Evolutionary conservation across 345 rosid genomes (phyloP).

Genomic region (Lumnitzera littorea): DNA sequence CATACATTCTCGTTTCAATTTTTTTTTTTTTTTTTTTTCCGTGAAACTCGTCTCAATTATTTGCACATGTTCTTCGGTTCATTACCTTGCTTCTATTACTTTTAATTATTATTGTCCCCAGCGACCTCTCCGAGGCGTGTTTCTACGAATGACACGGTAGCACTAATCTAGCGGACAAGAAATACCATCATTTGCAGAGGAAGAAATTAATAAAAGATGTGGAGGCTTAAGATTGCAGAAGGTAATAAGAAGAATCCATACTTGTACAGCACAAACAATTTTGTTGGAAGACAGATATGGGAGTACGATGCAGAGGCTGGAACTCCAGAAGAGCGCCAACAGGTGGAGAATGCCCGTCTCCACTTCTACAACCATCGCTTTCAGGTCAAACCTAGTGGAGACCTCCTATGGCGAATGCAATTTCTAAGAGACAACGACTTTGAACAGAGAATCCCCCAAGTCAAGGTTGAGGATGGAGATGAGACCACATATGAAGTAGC

Average conservation of each 20-base stretch:
- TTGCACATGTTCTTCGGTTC: no score
- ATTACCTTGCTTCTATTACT: no score
- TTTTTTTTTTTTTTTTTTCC: no score
- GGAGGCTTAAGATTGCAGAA: constrained; percentile 26
- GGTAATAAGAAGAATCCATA: constrained; percentile 10
- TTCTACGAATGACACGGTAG: no score
- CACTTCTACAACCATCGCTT: constrained; percentile 18
- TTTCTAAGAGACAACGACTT: constrained; percentile 23
- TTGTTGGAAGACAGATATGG: constrained; percentile 20
- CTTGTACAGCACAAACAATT: constrained; percentile 21
- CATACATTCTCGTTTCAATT: no score
- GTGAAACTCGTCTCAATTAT: no score
- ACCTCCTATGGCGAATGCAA: constrained; percentile 26
- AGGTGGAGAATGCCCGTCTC: constrained; percentile 17
- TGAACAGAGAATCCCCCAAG: constrained; percentile 20
- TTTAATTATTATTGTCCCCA: no score
- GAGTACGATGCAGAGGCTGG: constrained; percentile 20
- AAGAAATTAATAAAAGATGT: constrained; percentile 9
- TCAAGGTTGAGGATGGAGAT: constrained; percentile 23
- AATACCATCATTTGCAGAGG: no score
- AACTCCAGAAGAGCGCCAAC: constrained; percentile 7
- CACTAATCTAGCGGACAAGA: no score
- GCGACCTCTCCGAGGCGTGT: no score
- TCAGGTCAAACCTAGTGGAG: constrained; percentile 12
- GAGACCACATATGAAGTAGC: constrained; percentile 24